Evolutionary conservation across 768 basidiomycete species (phyloP).

Genomic region (Peribolospora baueri): DNA sequence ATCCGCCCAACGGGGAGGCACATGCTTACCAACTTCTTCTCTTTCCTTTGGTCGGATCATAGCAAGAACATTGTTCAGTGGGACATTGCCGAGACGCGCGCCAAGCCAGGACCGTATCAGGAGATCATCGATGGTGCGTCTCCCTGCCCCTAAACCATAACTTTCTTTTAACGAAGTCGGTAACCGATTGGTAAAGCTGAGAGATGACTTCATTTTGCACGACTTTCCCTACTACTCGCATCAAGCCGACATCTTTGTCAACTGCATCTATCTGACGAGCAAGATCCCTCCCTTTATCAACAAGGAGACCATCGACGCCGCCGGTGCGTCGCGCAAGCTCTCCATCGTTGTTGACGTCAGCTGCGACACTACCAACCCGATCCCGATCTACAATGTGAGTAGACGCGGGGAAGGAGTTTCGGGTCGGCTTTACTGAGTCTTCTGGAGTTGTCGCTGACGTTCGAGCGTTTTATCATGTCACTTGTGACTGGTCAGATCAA

Average conservation of each 20-base stretch:
- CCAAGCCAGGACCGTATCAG: constrained; percentile 81
- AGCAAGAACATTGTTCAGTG: constrained; percentile 90
- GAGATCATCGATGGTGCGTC: constrained; percentile 55
- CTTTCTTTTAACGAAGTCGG: background rate
- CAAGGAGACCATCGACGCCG: constrained; percentile 39
- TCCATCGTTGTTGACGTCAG: constrained; percentile 85
- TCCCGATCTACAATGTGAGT: constrained; percentile 84
- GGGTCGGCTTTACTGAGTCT: no score
- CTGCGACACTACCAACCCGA: constrained; percentile 96
- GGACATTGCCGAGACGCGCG: constrained; percentile 92
- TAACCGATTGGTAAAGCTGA: background rate
- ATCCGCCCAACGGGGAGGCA: background rate
- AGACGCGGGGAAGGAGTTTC: no score
- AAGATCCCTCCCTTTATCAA: constrained; percentile 64
- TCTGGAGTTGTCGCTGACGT: no score
- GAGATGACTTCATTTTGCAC: no score
- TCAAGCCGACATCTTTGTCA: constrained; percentile 81
- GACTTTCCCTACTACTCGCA: no score
- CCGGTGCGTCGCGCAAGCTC: constrained; percentile 42
- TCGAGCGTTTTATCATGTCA: no score
- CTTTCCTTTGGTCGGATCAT: background rate
- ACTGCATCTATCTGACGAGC: constrained; percentile 91
- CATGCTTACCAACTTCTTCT: background rate
- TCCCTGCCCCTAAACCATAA: background rate
- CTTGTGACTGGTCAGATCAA: constrained; percentile 29